These are phyloP conservation scores for Claviceps sp. DNA, from an alignment of 2,329 filamentous ascomycete genomes.

Conservation along the genomic window DNA sequence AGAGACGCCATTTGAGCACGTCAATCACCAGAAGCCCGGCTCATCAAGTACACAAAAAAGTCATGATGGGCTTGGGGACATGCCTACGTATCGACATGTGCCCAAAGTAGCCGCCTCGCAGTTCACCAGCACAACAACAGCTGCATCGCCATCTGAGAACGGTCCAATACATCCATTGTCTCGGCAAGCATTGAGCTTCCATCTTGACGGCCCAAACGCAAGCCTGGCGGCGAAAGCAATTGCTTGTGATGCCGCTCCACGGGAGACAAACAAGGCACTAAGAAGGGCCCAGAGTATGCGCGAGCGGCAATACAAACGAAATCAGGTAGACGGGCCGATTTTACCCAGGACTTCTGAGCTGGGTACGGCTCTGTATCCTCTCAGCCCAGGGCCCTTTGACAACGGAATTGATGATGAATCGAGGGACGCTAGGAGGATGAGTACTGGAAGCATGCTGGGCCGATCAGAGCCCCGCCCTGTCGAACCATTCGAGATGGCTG, in stretches of 20 bases:
- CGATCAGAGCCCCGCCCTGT: constrained; percentile 7
- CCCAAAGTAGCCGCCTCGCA: constrained; percentile 41
- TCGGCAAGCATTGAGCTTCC: constrained; percentile 26
- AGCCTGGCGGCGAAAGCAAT: constrained; percentile 8
- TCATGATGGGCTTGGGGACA: constrained; percentile 6
- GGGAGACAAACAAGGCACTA: constrained; percentile 22
- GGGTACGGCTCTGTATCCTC: constrained; percentile 12
- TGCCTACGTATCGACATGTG: constrained; percentile 30
- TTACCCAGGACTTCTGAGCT: constrained; percentile 23
- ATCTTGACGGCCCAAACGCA: constrained; percentile 20
- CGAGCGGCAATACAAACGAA: constrained; percentile 26
- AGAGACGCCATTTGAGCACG: constrained; percentile 1
- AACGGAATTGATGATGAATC: constrained; percentile 6
- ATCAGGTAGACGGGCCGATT: constrained; percentile 26
- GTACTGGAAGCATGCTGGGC: constrained; percentile 22
- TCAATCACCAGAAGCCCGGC: constrained; percentile 3
- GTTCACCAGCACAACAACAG: constrained; percentile 40
- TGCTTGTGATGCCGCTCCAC: constrained; percentile 18
- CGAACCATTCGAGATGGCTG: constrained; percentile 2
- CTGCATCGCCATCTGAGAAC: constrained; percentile 24
- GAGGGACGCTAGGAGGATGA: constrained; percentile 19
- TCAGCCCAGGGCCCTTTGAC: constrained; percentile 12
- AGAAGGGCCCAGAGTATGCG: constrained; percentile 24
- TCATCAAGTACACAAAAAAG: constrained; percentile 8
- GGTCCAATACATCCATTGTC: constrained; percentile 30